These are phyloP conservation scores for Lactifluus echinatus DNA, from an alignment of 768 basidiomycete genomes.

Conservation along the genomic window DNA sequence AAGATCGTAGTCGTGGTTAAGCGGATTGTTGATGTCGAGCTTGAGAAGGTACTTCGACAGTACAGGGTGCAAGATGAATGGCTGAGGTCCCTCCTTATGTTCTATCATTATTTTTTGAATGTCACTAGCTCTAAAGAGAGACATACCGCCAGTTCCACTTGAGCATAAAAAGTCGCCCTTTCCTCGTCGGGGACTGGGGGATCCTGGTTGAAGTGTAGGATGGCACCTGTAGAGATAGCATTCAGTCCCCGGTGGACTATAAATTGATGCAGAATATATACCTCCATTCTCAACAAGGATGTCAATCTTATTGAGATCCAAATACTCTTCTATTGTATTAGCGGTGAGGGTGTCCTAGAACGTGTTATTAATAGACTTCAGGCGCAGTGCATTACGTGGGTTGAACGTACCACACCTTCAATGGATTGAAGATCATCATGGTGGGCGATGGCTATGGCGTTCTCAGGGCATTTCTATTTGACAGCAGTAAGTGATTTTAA, in stretches of 20 bases:
- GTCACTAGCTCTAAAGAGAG: neutral
- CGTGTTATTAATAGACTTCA: no score
- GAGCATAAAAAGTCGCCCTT: neutral
- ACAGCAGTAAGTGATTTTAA: neutral
- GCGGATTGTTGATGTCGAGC: neutral
- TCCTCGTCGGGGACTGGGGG: neutral
- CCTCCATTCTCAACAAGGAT: constrained; percentile 3
- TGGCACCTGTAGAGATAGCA: neutral
- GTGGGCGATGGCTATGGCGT: constrained; percentile 6
- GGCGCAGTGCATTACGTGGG: no score
- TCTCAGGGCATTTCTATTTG: neutral
- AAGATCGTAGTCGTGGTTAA: constrained; percentile 1
- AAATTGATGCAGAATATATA: neutral
- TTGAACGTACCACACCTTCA: constrained; percentile 4
- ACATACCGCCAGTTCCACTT: neutral
- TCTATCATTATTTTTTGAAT: neutral
- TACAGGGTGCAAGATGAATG: constrained; percentile 1
- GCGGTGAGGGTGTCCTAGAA: constrained; percentile 1
- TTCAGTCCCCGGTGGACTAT: neutral
- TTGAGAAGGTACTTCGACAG: constrained; percentile 8
- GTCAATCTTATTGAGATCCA: neutral
- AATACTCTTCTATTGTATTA: neutral
- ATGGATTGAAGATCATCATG: constrained; percentile 5
- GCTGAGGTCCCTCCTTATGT: neutral
- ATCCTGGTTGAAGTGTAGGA: neutral